Evolutionary conservation across 148 eudicot species (phyloP).

Genomic region (Heliamphora exappendiculata): DNA sequence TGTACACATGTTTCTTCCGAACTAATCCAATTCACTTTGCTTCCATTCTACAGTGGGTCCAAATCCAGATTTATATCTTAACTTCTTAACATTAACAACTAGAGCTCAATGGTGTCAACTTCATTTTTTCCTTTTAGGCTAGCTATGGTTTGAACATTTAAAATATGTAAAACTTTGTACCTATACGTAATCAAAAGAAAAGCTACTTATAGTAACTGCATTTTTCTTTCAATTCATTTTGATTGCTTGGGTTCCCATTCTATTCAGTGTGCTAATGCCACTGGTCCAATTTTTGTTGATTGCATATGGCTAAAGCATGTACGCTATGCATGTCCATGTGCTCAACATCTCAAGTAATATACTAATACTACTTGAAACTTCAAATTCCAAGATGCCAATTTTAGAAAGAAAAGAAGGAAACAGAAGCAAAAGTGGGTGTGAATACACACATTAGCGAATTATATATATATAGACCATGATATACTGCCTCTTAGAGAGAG

Average conservation of each 20-base stretch:
- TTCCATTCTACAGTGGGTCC: background rate
- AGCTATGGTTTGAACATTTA: background rate
- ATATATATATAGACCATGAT: background rate
- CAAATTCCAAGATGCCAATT: background rate
- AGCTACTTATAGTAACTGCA: no score
- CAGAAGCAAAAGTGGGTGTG: background rate
- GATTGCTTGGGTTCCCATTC: background rate
- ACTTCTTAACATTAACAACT: background rate
- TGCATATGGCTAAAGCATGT: background rate
- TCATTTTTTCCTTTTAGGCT: no score
- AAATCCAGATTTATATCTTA: background rate
- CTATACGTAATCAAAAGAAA: background rate
- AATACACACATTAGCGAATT: background rate
- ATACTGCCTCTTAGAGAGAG: background rate
- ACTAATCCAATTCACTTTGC: background rate
- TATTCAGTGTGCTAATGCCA: background rate
- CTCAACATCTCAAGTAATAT: background rate
- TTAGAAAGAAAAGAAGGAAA: background rate
- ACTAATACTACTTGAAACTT: background rate
- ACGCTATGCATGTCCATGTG: background rate
- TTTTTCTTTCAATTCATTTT: no score
- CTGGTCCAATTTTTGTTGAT: background rate
- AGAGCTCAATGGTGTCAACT: constrained; percentile 3
- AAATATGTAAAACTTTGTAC: background rate
- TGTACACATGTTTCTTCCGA: background rate